Evolutionary conservation across 495 filamentous ascomycete species (phyloP).

Genomic region (Tuber borchii): DNA sequence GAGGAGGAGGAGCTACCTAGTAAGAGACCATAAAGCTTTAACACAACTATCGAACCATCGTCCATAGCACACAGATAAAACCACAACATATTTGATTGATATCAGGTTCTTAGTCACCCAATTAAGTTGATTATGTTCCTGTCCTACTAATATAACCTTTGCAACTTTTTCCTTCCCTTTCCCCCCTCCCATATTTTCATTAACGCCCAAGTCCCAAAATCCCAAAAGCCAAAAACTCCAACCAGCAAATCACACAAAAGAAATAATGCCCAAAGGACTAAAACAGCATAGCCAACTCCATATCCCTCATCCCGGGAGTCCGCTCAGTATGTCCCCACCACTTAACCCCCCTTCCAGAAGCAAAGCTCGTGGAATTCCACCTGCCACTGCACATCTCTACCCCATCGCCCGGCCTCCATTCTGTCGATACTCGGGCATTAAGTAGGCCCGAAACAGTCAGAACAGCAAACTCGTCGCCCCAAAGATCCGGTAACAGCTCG

Average conservation of each 20-base stretch:
- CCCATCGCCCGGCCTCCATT: conserved; percentile 36
- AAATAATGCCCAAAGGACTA: background rate
- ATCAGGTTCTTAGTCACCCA: background rate
- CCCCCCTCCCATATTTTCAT: background rate
- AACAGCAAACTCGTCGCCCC: conserved; percentile 54
- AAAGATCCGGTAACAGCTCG: conserved; percentile 52
- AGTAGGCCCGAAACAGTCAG: conserved; percentile 52
- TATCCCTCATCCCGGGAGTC: conserved; percentile 13
- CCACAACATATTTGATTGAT: background rate
- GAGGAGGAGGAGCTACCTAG: background rate
- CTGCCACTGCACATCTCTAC: conserved; percentile 51
- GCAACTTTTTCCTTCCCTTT: background rate
- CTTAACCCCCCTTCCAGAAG: conserved; percentile 2
- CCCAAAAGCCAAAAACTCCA: conserved; percentile 8
- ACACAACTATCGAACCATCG: background rate
- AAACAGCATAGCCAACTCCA: conserved; percentile 25
- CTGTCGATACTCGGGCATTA: conserved; percentile 31
- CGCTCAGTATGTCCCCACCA: conserved; percentile 18
- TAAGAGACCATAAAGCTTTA: background rate
- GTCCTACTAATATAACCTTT: background rate
- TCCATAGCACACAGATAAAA: background rate
- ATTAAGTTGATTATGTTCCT: background rate
- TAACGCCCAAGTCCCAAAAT: conserved; percentile 7
- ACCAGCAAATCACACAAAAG: background rate
- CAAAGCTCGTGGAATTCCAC: conserved; percentile 48